A percentile compares a stretch with the other conserved stretches of the same genome.
Conservation (phyloP, 768 basidiomycete species). For the Glaciozyma martinii region DNA sequence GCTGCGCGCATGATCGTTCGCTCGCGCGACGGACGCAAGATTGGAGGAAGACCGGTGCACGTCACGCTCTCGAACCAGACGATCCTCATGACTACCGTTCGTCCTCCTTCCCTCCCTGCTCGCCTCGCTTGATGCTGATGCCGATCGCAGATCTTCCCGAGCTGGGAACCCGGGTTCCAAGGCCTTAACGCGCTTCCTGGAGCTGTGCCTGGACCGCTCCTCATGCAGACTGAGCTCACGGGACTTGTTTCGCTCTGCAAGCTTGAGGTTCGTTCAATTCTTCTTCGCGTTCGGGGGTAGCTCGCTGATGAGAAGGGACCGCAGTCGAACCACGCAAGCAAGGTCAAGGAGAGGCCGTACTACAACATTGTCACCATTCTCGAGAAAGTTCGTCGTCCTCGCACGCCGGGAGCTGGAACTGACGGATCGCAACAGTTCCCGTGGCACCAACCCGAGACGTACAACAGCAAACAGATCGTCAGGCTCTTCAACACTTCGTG, state of each 20-base stretch:
- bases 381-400: conserved; percentile 16
- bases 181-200: conserved; percentile 3
- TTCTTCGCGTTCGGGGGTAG: not conserved
- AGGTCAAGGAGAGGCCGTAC: conserved; percentile 24
- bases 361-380: conserved; percentile 27
- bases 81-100: conserved; percentile 20
- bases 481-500: conserved; percentile 15
- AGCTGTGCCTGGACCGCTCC: conserved; percentile 1
- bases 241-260: conserved; percentile 23
- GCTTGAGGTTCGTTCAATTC: conserved; percentile 4
- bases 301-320: fast-evolving
- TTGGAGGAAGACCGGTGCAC: conserved; percentile 9
- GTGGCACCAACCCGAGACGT: conserved; percentile 7
- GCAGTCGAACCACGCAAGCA: conserved; percentile 15
- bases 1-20: conserved; percentile 18
- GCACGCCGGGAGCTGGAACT: not conserved
- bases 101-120: not conserved
- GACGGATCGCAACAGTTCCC: conserved; percentile 12
- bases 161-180: conserved; percentile 14
- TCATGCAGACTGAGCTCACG: conserved; percentile 19
- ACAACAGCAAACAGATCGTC: conserved; percentile 13
- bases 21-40: conserved; percentile 12
- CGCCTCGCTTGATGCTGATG: not conserved
- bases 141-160: conserved; percentile 21
- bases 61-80: conserved; percentile 13